These are phyloP conservation scores for Daldinia concentrica DNA, from an alignment of 495 filamentous ascomycete genomes.

Conservation along the genomic window DNA sequence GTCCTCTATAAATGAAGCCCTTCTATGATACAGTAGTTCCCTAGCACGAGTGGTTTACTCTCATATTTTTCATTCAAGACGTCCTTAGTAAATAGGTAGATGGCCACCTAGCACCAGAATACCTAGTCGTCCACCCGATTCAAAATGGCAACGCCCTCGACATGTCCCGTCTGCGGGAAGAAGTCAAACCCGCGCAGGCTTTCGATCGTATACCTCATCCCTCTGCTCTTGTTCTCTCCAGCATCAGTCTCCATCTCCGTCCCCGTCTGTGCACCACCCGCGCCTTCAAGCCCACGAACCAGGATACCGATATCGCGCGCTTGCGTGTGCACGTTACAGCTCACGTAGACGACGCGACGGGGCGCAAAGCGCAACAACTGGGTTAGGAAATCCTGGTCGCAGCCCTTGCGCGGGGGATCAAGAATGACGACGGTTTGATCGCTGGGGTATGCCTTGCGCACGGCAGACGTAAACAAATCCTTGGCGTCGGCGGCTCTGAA, in stretches of 20 bases:
- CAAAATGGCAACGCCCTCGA: conserved; percentile 91
- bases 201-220: conserved; percentile 82
- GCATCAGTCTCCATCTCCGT: too few species aligned
- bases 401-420: conserved; percentile 95
- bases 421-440: conserved; percentile 89
- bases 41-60: not conserved
- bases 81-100: not conserved
- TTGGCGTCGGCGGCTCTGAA: conserved; percentile 90
- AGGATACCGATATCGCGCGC: conserved; percentile 88
- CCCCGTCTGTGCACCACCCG: too few species aligned
- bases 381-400: conserved; percentile 81
- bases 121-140: conserved; percentile 55
- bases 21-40: too few species aligned
- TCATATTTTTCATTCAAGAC: not conserved
- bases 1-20: too few species aligned
- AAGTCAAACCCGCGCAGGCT: conserved; percentile 95
- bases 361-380: conserved; percentile 83
- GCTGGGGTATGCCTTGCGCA: conserved; percentile 69
- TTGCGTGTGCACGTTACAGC: conserved; percentile 97
- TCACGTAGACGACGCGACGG: conserved; percentile 86
- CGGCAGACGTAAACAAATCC: conserved; percentile 76
- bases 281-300: conserved; percentile 66
- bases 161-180: conserved; percentile 97
- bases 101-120: not conserved
- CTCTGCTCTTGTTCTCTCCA: conserved; percentile 37